Percentiles rank a stretch among this genome's conserved stretches.
These are phyloP conservation scores for Rhynchosporium agropyri DNA, from an alignment of 2,329 filamentous ascomycete genomes.

Conservation along the genomic window DNA sequence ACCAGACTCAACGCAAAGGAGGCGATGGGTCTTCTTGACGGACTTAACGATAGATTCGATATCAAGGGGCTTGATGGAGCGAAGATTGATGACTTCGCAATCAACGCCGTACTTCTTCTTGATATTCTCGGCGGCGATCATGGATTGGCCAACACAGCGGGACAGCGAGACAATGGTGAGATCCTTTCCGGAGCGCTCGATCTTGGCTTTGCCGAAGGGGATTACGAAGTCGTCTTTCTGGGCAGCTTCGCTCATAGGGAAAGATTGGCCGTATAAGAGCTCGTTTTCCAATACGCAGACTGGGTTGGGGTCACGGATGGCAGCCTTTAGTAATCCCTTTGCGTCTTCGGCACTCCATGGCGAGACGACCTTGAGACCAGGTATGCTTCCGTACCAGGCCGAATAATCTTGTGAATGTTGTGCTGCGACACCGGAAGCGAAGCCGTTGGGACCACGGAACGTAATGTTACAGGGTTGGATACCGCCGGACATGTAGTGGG, in stretches of 20 bases:
- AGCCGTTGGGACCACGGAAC: conserved; percentile 98
- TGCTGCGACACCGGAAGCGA: conserved; percentile 90
- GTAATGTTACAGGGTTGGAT: conserved; percentile 99
- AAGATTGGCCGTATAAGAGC: conserved; percentile 87
- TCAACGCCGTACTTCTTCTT: conserved; percentile 98
- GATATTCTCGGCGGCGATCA: conserved; percentile 84
- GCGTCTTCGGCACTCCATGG: conserved; percentile 98
- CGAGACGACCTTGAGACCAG: conserved; percentile 93
- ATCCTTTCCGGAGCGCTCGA: conserved; percentile 94
- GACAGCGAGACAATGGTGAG: conserved; percentile 94
- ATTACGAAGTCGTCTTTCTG: conserved; percentile 97
- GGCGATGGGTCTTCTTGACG: conserved; percentile 95
- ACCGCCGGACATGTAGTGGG: conserved; percentile 99
- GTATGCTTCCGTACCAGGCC: conserved; percentile 98
- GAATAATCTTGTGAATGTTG: conserved; percentile 99
- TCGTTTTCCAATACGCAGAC: conserved; percentile 90
- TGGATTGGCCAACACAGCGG: conserved; percentile 90
- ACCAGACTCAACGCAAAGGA: conserved; percentile 91
- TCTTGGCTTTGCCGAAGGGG: conserved; percentile 98
- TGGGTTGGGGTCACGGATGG: conserved; percentile 97
- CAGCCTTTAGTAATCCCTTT: conserved; percentile 96
- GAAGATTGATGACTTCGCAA: conserved; percentile 95
- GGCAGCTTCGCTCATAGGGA: conserved; percentile 96
- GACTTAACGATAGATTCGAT: conserved; percentile 94
- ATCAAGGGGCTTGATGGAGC: conserved; percentile 95